Evolutionary conservation across 257 asterid species (phyloP).

Genomic region (Solanum appendiculatum): DNA sequence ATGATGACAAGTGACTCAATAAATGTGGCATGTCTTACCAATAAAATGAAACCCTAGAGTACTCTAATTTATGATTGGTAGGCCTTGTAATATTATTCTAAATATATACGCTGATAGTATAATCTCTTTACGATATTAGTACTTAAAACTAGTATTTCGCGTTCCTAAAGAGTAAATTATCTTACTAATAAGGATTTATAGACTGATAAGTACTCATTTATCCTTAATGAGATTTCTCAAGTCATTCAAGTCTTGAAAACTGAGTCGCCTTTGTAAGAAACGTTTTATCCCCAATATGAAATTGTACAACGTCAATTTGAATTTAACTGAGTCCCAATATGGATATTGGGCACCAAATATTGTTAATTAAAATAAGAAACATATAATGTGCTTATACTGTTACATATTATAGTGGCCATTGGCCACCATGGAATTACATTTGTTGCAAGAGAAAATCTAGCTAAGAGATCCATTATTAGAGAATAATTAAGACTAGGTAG

Average conservation of each 20-base stretch:
- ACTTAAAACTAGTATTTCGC: not conserved
- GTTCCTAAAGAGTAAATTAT: not conserved
- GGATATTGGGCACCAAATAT: not conserved
- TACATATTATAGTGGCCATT: not conserved
- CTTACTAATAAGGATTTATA: not conserved
- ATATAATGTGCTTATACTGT: not conserved
- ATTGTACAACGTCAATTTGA: fast-evolving
- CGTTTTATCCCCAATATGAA: not conserved
- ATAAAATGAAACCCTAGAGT: not conserved
- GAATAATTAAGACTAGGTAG: not conserved
- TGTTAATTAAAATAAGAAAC: not conserved
- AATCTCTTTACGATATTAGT: not conserved
- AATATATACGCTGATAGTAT: not conserved
- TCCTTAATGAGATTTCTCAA: not conserved
- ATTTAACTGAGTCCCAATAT: not conserved
- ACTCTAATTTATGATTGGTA: not conserved
- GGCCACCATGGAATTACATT: not conserved
- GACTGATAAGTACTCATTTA: not conserved
- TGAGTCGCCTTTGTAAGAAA: too few relatives aligned
- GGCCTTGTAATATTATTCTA: not conserved
- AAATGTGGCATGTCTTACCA: not conserved
- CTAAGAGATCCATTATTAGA: not conserved
- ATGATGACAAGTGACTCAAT: not conserved
- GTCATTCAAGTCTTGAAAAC: not conserved
- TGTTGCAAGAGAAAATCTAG: not conserved